These are phyloP conservation scores for Paratinospora sagittata DNA, from an alignment of 164 flowering plant genomes.

Conservation along the genomic window DNA sequence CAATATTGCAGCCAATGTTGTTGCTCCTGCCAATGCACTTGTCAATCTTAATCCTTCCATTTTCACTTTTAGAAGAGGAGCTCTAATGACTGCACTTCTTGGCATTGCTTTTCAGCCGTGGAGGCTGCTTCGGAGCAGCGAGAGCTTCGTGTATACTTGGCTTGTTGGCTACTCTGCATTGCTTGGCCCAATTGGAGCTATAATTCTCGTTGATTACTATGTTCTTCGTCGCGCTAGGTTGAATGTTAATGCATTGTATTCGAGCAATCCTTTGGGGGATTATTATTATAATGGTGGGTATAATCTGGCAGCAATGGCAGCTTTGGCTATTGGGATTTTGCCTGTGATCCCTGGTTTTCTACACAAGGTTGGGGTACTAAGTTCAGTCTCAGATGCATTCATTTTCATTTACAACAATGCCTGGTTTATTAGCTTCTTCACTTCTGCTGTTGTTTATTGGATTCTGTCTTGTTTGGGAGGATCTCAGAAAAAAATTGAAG, in stretches of 20 bases:
- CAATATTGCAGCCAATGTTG: slow-evolving; percentile 86
- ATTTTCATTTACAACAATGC: slow-evolving; percentile 61
- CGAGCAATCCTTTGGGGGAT: slow-evolving; percentile 41
- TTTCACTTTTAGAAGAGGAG: slow-evolving; percentile 74
- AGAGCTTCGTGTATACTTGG: slow-evolving; percentile 93
- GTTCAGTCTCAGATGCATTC: slow-evolving; percentile 30
- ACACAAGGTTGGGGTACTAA: slow-evolving; percentile 55
- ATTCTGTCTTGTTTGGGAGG: slow-evolving; percentile 31
- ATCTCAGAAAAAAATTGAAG: slow-evolving; percentile 13
- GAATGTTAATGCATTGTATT: slow-evolving; percentile 49
- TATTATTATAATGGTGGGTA: slow-evolving; percentile 70
- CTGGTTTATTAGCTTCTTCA: slow-evolving; percentile 80
- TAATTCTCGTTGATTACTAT: slow-evolving; percentile 68
- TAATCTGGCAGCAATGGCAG: slow-evolving; percentile 59
- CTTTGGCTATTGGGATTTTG: slow-evolving; percentile 58
- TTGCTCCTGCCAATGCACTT: slow-evolving; percentile 89
- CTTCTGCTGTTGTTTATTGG: slow-evolving; percentile 55
- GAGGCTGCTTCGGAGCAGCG: slow-evolving; percentile 74
- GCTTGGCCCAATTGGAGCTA: slow-evolving; percentile 87
- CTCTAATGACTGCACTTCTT: slow-evolving; percentile 62
- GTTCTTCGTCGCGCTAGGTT: slow-evolving; percentile 39
- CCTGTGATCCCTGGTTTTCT: slow-evolving; percentile 88
- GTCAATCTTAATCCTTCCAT: slow-evolving; percentile 70
- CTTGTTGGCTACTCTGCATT: slow-evolving; percentile 83
- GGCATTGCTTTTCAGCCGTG: slow-evolving; percentile 90